Base-by-base conservation (phyloP, 768 basidiomycete species). In the Pleurotus tuber-regium region DNA sequence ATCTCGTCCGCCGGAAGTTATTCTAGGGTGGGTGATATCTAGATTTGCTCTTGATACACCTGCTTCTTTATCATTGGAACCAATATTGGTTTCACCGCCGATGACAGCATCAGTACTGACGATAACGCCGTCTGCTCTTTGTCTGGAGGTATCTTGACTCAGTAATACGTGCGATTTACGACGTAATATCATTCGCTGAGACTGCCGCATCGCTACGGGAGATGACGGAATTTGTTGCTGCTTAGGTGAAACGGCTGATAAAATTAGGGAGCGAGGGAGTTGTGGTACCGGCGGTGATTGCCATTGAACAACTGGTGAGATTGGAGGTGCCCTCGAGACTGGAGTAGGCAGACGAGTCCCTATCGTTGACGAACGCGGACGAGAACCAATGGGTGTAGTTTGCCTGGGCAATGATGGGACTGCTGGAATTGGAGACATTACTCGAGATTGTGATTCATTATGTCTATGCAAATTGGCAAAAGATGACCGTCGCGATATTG, bases 401-500 rank as follows among this genome's bases (percentile, higher is more conserved):
- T 33, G 31, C 23, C 14, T 35, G 12, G 46, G 31, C 23, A 48
- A 30, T 6, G 31, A 12, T 19, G 46, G 46, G 14, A 48, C 46
- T 2, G 46, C 46, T 9, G 46, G 46, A 24, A 48, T 24, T 9
- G 46, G 46, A 6, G 46, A 48, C 4, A 23, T n/a, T 10, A 38
- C 35, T 38, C 31, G 46, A 31, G 46, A 48, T 14, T 48, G 46
- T n/a, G 46, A 48, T 4, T 26, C 30, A 14, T 14, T n/a, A 35
- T 48, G 30, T 19, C 35, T 48, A 18, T 48, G 46, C 9, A 48
- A 31, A 24, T 21, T 23, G 31, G 31, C 25, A 19, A 30, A 48
- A 16, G 66, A 70, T 14, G 59, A 51, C 3, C 64, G 55, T 28
- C 65, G 64, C 7, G 58, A 40, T 16, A 68, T 60, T 6, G 58